A percentile compares a stretch with the other conserved stretches of the same genome.
These are phyloP conservation scores for Leptomonas seymouri DNA, from an alignment of 208 protist genomes.

Conservation along the genomic window DNA sequence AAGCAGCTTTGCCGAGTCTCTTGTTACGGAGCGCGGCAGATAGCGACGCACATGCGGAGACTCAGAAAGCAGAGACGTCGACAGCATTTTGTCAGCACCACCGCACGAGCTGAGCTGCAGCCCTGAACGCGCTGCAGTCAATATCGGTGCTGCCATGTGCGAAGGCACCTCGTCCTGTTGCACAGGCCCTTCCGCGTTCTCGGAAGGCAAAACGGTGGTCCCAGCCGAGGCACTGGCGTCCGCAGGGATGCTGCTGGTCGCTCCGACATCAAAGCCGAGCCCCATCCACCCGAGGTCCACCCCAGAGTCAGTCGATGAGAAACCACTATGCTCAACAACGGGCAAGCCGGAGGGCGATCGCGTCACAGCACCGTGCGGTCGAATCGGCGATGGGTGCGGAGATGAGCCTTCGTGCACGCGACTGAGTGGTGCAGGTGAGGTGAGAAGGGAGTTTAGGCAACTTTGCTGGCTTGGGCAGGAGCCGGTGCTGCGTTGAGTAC, in stretches of 20 bases:
- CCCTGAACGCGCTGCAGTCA: neutral
- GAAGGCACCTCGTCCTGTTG: neutral
- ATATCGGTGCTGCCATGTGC: neutral
- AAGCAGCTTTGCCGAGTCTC: neutral
- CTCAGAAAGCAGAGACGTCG: neutral
- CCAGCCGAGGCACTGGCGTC: conserved; percentile 1
- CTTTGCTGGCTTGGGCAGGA: conserved; percentile 28
- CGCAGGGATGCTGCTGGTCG: neutral
- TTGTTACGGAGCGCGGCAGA: neutral
- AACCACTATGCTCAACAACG: conserved; percentile 14
- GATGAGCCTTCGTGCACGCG: conserved; percentile 19
- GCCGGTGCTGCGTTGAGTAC: conserved; percentile 25
- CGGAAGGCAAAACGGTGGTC: neutral
- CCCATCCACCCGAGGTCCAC: conserved; percentile 19
- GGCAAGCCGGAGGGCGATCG: conserved; percentile 29
- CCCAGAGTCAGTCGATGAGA: conserved; percentile 24
- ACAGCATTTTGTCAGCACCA: neutral
- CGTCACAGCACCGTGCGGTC: neutral
- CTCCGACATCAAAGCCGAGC: neutral
- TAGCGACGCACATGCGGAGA: conserved; percentile 9
- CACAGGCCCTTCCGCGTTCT: neutral
- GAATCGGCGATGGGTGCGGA: conserved; percentile 32
- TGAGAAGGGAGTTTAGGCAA: conserved; percentile 28
- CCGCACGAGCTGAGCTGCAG: neutral
- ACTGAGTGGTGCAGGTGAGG: conserved; percentile 21